Base-by-base conservation (phyloP, 768 basidiomycete species). In the Mycena polygramma region DNA sequence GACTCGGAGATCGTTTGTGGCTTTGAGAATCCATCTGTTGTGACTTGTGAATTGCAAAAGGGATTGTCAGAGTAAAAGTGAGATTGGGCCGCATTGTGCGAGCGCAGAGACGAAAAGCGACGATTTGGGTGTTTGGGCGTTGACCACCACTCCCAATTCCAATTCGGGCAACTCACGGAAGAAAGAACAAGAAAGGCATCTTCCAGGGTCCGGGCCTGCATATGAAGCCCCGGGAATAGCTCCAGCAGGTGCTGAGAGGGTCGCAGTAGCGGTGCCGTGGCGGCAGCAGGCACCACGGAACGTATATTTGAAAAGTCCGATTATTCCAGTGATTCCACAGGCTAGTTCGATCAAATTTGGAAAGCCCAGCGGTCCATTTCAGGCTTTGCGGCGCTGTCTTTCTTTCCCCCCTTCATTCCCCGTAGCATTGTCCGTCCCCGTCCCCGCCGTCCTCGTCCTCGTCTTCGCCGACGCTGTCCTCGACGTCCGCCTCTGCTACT, bases 401-500 rank as follows among this genome's bases (percentile, higher is more conserved):
- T 46, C 45, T 30, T 19, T 35, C 30, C 35, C 43, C 39, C 26
- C 57, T 19, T 17, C 45, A 6, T 30, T 46, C 20, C 15, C 24
- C 41, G 41, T 15, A 41, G 41, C 41, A 10, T 11, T 46, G 7
- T 20, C 45, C 19, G 45, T 20, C 17, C 45, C 45, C 46, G 45
- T 60, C 11, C 14, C 20, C 13, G 11, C 49, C 30, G 30, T 30
- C 11, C 57, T 58, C 49, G 53, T 58, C 46, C 0, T 61, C 58
- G 45, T 57, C 10, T 51, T 63, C 71, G 53, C 75, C 68, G 53
- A 66, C 70, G 72, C 37, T 68, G 59, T 60, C 57, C 57, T 69
- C 74, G 75, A n/a, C 72, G 72, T 74, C 76, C 73, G 70, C 75
- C 74, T 68, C 19, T 41, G 75, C 78, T 69, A 59, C 69, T 70